Conservation (phyloP, 129 eudicot genomes). For the Helianthus tuberosus region DNA sequence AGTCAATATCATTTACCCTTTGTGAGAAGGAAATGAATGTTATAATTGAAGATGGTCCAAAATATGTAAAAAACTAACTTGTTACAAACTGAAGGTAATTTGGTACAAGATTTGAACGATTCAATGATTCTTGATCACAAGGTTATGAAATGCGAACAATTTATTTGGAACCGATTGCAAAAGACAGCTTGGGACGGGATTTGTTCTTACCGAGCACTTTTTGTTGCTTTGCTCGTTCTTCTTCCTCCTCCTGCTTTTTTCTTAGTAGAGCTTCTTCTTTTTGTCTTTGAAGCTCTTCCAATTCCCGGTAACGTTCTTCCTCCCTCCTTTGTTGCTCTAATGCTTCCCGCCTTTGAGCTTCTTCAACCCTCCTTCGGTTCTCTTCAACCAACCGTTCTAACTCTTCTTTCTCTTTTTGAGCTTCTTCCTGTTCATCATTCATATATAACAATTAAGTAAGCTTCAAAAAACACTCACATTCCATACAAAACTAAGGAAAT, state of each 20-base stretch:
- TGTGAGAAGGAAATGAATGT: neutral
- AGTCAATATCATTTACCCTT: neutral
- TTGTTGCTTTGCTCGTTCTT: constrained; percentile 84
- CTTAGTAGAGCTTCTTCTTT: constrained; percentile 79
- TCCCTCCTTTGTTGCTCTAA: constrained; percentile 70
- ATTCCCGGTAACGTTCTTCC: constrained; percentile 83
- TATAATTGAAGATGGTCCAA: neutral
- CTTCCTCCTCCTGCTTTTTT: constrained; percentile 92
- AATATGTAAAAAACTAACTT: neutral
- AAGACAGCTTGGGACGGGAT: constrained; percentile 80
- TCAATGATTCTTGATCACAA: constrained; percentile 1
- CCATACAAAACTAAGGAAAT: neutral
- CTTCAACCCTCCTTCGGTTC: constrained; percentile 79
- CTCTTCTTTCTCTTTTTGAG: constrained; percentile 78
- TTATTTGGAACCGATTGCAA: constrained; percentile 72
- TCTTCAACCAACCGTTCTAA: constrained; percentile 78
- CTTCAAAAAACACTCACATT: too few species aligned
- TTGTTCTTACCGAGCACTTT: constrained; percentile 79
- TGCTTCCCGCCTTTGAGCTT: constrained; percentile 90
- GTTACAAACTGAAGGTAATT: constrained; percentile 16
- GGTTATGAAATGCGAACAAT: neutral
- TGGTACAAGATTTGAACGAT: constrained; percentile 15
- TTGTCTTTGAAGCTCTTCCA: constrained; percentile 89
- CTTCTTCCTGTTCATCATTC: constrained; percentile 54
- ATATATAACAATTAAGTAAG: neutral